phyloP scores from a whole-genome alignment of 768 basidiomycete genomes.

The Podaxis sp. region DNA sequence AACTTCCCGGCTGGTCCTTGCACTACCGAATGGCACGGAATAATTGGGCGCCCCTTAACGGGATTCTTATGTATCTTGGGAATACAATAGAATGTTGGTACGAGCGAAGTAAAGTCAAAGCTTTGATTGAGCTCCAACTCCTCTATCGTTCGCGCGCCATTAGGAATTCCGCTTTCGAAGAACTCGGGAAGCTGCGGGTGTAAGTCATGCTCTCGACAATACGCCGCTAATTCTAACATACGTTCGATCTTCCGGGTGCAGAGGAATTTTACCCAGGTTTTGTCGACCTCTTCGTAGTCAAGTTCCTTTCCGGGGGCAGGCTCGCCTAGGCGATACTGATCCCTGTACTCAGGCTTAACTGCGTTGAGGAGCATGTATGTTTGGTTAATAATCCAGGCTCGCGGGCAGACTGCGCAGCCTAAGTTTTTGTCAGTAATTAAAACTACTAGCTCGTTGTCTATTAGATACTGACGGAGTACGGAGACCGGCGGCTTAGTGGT shows the following conservation, averaged over 20 bases:
- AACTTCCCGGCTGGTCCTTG: constrained; percentile 2
- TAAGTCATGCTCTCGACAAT: too few relatives aligned
- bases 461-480: not conserved
- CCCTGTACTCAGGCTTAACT: too few relatives aligned
- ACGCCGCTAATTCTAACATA: too few relatives aligned
- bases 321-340: too few relatives aligned
- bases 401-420: not conserved
- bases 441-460: not conserved
- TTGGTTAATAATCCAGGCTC: not conserved
- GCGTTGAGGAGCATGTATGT: not conserved
- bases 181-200: too few relatives aligned
- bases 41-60: not conserved
- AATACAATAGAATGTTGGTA: not conserved
- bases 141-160: accelerated
- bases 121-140: too few relatives aligned
- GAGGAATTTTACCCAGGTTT: too few relatives aligned
- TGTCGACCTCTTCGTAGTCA: too few relatives aligned
- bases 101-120: too few relatives aligned
- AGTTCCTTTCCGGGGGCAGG: too few relatives aligned
- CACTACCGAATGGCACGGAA: not conserved
- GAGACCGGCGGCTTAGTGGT: not conserved
- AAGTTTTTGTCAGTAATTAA: not conserved
- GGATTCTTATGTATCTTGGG: not conserved
- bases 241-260: too few relatives aligned
- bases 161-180: too few relatives aligned